Conservation (phyloP, 495 filamentous ascomycete species). For the Ascobolus immersus region DNA sequence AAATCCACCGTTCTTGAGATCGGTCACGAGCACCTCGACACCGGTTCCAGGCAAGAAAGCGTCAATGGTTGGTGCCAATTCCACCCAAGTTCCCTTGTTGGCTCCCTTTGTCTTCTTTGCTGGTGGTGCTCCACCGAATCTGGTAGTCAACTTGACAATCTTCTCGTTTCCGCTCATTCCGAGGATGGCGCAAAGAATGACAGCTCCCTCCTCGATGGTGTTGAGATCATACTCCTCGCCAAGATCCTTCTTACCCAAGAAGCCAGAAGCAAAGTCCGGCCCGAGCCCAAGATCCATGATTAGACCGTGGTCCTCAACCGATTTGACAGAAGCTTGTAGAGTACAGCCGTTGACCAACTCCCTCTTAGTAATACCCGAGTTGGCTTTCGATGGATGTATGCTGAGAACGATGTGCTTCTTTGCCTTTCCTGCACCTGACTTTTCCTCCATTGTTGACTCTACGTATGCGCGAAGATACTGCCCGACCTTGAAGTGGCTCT, state of each 20-base stretch:
- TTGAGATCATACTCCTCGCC: slow-evolving; percentile 30
- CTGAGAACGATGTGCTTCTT: slow-evolving; percentile 69
- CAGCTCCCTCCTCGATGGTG: slow-evolving; percentile 48
- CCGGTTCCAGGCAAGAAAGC: slow-evolving; percentile 74
- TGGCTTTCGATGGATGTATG: slow-evolving; percentile 46
- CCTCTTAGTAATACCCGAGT: slow-evolving; percentile 40
- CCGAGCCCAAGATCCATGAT: slow-evolving; percentile 74
- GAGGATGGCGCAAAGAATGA: slow-evolving; percentile 58
- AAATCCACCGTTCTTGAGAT: slow-evolving; percentile 29
- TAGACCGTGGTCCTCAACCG: slow-evolving; percentile 83
- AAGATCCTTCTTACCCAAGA: slow-evolving; percentile 72
- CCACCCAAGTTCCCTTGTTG: slow-evolving; percentile 26
- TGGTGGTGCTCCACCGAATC: too few species aligned
- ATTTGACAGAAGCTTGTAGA: slow-evolving; percentile 65
- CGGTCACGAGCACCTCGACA: slow-evolving; percentile 61
- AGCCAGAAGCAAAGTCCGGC: slow-evolving; percentile 41
- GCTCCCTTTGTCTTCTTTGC: slow-evolving; percentile 34
- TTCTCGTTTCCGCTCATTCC: slow-evolving; percentile 53
- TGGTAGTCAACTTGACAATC: slow-evolving; percentile 63
- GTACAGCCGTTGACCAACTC: slow-evolving; percentile 46
- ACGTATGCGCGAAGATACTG: slow-evolving; percentile 79
- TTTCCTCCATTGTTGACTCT: slow-evolving; percentile 37
- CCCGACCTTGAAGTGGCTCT: slow-evolving; percentile 49
- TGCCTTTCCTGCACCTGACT: slow-evolving; percentile 2
- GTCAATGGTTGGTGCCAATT: slow-evolving; percentile 58